phyloP scores from a whole-genome alignment of 2,329 filamentous ascomycete species.

The Scortechinia acanthostroma region DNA sequence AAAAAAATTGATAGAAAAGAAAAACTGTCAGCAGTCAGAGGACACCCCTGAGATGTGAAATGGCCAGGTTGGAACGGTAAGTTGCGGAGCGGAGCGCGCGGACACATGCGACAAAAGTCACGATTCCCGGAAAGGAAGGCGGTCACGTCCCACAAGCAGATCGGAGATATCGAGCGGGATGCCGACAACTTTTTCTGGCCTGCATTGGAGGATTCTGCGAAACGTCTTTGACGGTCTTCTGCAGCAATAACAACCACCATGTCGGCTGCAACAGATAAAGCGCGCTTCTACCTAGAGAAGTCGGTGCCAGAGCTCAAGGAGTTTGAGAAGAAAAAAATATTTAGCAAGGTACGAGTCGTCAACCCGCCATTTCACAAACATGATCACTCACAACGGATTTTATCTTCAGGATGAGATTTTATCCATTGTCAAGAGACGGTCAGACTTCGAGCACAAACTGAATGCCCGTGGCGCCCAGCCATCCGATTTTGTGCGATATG shows the following conservation, averaged over 20 bases:
- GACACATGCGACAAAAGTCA: too few relatives aligned
- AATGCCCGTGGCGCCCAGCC: slow-evolving; percentile 52
- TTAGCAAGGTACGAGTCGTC: slow-evolving; percentile 56
- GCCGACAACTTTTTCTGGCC: slow-evolving; percentile 3
- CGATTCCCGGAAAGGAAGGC: background rate
- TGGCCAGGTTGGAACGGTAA: background rate
- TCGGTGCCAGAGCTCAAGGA: slow-evolving; percentile 87
- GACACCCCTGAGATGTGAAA: background rate
- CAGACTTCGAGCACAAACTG: slow-evolving; percentile 62
- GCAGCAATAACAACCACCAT: slow-evolving; percentile 33
- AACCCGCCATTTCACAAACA: too few relatives aligned
- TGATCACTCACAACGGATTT: too few relatives aligned
- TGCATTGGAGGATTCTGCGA: too few relatives aligned
- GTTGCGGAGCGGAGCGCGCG: background rate
- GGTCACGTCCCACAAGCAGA: background rate
- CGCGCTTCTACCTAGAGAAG: slow-evolving; percentile 88
- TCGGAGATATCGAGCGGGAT: too few relatives aligned
- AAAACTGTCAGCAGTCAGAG: too few relatives aligned
- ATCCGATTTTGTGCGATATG: slow-evolving; percentile 56
- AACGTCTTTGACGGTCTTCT: slow-evolving; percentile 5
- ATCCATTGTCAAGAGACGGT: slow-evolving; percentile 56
- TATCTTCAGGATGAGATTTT: slow-evolving; percentile 47
- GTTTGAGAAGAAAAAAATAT: slow-evolving; percentile 86
- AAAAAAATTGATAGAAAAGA: background rate
- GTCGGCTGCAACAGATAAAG: slow-evolving; percentile 84